These are phyloP conservation scores for Boletus subparvulus DNA, from an alignment of 768 basidiomycete genomes.

Conservation along the genomic window DNA sequence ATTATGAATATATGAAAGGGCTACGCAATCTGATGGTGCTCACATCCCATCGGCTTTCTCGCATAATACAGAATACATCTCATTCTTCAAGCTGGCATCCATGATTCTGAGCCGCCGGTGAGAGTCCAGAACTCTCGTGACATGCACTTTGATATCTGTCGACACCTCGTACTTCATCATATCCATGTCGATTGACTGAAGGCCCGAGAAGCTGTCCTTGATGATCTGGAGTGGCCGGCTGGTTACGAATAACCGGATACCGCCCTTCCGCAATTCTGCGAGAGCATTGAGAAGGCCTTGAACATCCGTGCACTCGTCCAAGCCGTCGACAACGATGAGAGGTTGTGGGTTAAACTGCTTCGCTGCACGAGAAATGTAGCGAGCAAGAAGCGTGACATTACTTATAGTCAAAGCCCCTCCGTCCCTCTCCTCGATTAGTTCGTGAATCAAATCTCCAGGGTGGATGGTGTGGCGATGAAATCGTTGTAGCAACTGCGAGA, in stretches of 20 bases:
- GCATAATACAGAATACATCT: neutral
- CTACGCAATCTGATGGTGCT: neutral
- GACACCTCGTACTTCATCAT: neutral
- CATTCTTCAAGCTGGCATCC: neutral
- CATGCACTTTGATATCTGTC: conserved; percentile 6
- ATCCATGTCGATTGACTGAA: conserved; percentile 6
- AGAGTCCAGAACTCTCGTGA: conserved; percentile 10
- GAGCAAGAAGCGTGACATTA: neutral
- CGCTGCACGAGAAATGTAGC: conserved; percentile 1
- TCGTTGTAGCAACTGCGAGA: conserved; percentile 14
- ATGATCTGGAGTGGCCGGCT: conserved; percentile 16
- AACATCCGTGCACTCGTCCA: conserved; percentile 15
- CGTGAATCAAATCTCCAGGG: neutral
- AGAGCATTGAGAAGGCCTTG: neutral
- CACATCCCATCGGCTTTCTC: conserved; percentile 16
- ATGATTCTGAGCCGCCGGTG: conserved; percentile 1
- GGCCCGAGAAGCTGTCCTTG: neutral
- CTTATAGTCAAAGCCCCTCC: neutral
- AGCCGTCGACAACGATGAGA: conserved; percentile 11
- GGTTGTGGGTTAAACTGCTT: neutral
- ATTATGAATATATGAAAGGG: too few relatives aligned
- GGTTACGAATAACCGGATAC: conserved; percentile 7
- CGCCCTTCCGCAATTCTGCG: neutral
- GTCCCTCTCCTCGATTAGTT: neutral
- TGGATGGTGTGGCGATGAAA: neutral